Evolutionary conservation across 164 flowering plant genomes (phyloP), one percentile per base, ranked within the genome.

Genomic region (Brasenia schreberi): DNA sequence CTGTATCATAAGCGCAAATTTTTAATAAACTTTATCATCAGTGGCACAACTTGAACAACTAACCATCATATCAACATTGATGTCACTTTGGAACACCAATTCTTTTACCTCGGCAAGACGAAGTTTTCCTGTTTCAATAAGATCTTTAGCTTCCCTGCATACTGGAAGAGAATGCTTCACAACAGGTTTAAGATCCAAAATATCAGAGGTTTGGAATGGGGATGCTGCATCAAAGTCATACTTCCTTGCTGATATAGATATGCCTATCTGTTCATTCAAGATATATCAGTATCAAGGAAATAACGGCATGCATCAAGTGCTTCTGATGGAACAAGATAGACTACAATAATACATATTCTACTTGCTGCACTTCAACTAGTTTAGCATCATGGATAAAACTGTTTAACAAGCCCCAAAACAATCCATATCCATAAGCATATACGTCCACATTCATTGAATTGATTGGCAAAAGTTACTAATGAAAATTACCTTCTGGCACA

Each of bases 161-260:
- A 90, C 78, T 43, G 99, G 99, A 72, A 95, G 81, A 17, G 98
- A 88, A 74, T 95, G 96, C 80, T 95, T 95, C 52, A 92, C 88
- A 3, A 95, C 95, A 66, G 98, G 99, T 76, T 80, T 90, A 61
- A 95, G 77, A 82, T 95, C 64, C 66, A 92, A 76, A 63, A 95
- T 79, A 81, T 95, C 99, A 58, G 85, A 77, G 27, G 79, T 69
- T 75, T 90, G 87, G 68, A 92, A 95, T 68, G 97, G 97, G 61
- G 78, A 53, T 39, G 77, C 81, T 69, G 81, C 80, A 70, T 70
- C 78, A 65, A 95, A 80, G 73, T 88, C 92, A 81, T 87, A 92
- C 68, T 84, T 90, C 61, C 90, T 89, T 64, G 97, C 86, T 62
- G 94, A 83, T 77, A 92, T 66, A 19, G 80, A 78, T 64, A 92